phyloP scores from a whole-genome alignment of 257 asterid genomes.

The Catharanthus roseus region DNA sequence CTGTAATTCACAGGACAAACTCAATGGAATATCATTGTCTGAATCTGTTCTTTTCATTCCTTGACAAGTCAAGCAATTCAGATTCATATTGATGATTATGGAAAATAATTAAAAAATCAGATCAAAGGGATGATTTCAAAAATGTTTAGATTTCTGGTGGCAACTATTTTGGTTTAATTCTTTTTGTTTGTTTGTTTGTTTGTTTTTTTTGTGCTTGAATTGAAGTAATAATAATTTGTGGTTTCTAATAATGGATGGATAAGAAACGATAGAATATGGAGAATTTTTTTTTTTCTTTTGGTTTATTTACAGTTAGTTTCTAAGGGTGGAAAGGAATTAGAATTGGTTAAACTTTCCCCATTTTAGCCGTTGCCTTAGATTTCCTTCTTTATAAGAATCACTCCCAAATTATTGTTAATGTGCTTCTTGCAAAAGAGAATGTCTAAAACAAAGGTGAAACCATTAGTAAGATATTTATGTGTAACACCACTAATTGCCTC shows the following conservation, averaged over 20 bases:
- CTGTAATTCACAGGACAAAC: background rate
- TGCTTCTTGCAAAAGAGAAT: no score
- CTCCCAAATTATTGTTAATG: no score
- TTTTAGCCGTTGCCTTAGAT: no score
- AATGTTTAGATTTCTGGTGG: background rate
- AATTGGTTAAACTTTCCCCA: no score
- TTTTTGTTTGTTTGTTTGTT: no score
- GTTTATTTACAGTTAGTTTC: background rate
- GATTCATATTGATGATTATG: slow-evolving; percentile 18
- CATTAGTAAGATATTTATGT: no score
- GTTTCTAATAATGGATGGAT: background rate
- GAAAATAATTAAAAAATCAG: no score
- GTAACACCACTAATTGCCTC: no score
- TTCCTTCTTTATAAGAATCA: no score
- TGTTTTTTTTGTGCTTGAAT: background rate
- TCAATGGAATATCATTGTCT: slow-evolving; percentile 1
- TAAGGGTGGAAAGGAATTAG: no score
- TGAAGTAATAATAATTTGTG: background rate
- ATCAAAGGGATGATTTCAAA: background rate
- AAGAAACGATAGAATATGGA: background rate
- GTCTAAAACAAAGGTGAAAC: no score
- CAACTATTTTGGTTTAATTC: background rate
- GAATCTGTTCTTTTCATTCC: slow-evolving; percentile 19
- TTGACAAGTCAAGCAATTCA: slow-evolving; percentile 21
- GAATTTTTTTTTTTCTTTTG: background rate